Evolutionary conservation across 1,284 basidiomycete species (phyloP), one percentile per base, ranked within the genome.

Genomic region (Pisolithus thermaeus): DNA sequence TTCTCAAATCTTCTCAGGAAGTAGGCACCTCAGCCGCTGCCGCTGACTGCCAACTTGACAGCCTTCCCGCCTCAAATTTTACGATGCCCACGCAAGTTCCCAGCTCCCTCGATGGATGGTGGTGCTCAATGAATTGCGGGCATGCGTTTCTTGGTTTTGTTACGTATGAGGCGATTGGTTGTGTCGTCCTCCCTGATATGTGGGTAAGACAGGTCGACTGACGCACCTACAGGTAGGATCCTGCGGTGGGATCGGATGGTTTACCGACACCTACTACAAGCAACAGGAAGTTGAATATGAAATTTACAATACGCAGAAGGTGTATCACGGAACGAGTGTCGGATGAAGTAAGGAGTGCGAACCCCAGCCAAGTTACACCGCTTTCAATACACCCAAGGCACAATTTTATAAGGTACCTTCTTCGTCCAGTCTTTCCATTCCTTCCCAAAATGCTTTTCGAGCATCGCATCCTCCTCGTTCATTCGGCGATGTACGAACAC

Each of bases 91-190:
- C 65, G 0, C 50, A 59, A 4, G 61, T 76, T 9, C 83, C 83
- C 0, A 56, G 59, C 3, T 75, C 76, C 2, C 53, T 72, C 32
- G 69, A 72, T 47, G 72, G 73, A 53, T 88, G 85, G 85, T 88
- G 85, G 86, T 88, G 85, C 61, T 63, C 76, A 51, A 62, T 68
- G 40, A 67, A 68, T 51, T 78, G 75, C 1, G 85, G 88, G 61
- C 87, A 86, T 55, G 86, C 77, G 0, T 88, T 87, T 62, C 67
- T 88, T 39, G 86, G 84, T 1, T 83, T n/a, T n/a, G n/a, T 88
- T 66, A 84, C 83, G 59, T 87, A 88, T 56, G 82, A 84, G 61
- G 73, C 87, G 23, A 79, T 80, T 45, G 67, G 64, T 8, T 84
- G 81, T 52, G 77, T 66, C 42, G 35, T 30, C 5, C 32, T 14